Evolutionary conservation across 2,329 filamentous ascomycete species (phyloP), one percentile per base, ranked within the genome.

Genomic region (Alternaria brassicicola): DNA sequence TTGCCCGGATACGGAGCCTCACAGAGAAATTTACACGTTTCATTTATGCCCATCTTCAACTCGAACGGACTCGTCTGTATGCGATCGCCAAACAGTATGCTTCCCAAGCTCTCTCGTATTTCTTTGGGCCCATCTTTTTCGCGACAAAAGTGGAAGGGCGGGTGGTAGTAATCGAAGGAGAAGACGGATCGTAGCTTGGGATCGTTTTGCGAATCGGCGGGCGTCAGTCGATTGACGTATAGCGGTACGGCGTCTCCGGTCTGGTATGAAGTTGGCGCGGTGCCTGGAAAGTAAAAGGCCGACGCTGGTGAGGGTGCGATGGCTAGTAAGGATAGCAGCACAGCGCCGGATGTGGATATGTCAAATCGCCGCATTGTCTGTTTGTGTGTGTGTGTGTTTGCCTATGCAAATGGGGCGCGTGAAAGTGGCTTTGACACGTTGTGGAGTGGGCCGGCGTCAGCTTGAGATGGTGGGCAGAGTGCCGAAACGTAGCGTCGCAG

Each of bases 61-160:
- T 97, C 88, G 73, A 96, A 97, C 0, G 94, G 92, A 33, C 94
- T 98, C n/a, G 92, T 96, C 81, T 92, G 92, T 80, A 99, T 99
- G 55, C 95, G 88, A 80, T 99, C 95, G 67, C 95, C 95, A 70
- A 99, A 99, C 50, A 99, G 80, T 74, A 99, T 99, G 82, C 94
- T 97, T 23, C 95, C 95, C 63, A 99, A 79, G 64, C 91, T 95
- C 80, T 97, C 95, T 38, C 91, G 89, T 21, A 96, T 87, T 81
- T 90, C 86, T 75, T 93, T 78, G 8, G 93, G 88, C 2, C 92
- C 92, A 60, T 84, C 88, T 55, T 90, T 81, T 2, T 94, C 95
- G 68, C 85, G 81, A 79, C 95, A 99, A 82, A 97, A 97, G 73
- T 91, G 88, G 79, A 99, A 96, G 3, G 85, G 85, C 6, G 88